These are phyloP conservation scores for Termitomyces sp. DNA, from an alignment of 768 basidiomycete genomes.

Conservation along the genomic window DNA sequence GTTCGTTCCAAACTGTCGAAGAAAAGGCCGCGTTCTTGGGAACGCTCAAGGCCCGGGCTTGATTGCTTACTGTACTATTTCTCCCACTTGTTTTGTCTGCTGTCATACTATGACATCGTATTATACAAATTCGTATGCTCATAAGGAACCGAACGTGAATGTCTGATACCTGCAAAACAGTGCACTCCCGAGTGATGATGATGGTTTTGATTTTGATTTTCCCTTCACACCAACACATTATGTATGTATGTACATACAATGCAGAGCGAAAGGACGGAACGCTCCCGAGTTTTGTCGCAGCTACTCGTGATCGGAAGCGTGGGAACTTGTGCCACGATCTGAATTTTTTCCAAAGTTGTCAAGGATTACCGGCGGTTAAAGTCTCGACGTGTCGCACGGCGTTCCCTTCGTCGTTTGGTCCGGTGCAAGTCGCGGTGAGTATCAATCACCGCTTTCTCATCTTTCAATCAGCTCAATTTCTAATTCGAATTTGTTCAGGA, in stretches of 20 bases:
- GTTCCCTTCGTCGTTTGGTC: conserved; percentile 24
- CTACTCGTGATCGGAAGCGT: conserved; percentile 13
- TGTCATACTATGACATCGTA: conserved; percentile 34
- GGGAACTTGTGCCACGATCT: conserved; percentile 8
- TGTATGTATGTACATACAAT: too few species aligned
- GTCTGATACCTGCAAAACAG: background rate
- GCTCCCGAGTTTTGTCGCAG: background rate
- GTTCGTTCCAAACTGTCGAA: conserved; percentile 94
- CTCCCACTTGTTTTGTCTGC: conserved; percentile 30
- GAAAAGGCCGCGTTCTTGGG: conserved; percentile 96
- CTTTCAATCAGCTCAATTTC: background rate
- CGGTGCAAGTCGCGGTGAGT: conserved; percentile 43
- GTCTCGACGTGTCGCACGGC: conserved; percentile 27
- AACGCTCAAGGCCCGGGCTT: conserved; percentile 81
- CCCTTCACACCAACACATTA: too few species aligned
- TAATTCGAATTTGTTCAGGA: conserved; percentile 37
- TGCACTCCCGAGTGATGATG: background rate
- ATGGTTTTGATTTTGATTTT: too few species aligned
- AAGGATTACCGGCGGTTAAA: background rate
- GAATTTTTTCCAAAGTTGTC: conserved; percentile 1
- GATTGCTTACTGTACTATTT: conserved; percentile 32
- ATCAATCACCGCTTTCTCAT: background rate
- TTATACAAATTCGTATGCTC: conserved; percentile 12
- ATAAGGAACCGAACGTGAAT: conserved; percentile 1
- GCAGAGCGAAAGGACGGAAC: too few species aligned